Evolutionary conservation across 2,329 filamentous ascomycete genomes (phyloP), one percentile per base, ranked within the genome.

Genomic region (Ophiostoma novo-ulmi): DNA sequence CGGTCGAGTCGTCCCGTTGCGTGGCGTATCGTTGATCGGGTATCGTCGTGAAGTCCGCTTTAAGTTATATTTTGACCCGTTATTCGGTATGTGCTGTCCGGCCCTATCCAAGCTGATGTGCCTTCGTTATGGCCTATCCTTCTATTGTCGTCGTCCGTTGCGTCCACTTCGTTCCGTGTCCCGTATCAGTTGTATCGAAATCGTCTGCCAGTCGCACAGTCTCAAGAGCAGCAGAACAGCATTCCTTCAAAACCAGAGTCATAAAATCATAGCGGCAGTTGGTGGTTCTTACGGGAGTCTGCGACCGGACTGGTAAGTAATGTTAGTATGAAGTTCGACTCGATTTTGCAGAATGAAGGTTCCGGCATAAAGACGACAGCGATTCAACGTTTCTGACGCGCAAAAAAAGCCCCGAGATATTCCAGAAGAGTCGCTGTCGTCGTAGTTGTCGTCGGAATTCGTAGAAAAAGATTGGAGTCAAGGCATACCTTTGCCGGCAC

Each of bases 401-500:
- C 26, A 7, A 65, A n/a, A 64, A 64, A 36, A 13, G 10, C 26
- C 44, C 10, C 6, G 58, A 35, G 26, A 36, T 20, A 7, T 8
- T 20, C 17, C 5, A 13, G 6, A 20, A 13, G 58, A 35, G 26
- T 38, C 35, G 35, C 39, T 26, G 22, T 31, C 65, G 65, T 22
- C 11, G 35, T 22, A 44, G n/a, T 35, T 36, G 36, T 48, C 44
- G n/a, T 44, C 35, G 10, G 20, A 35, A 38, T 13, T 44, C 20
- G 69, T 92, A 90, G 80, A 91, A 91, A 79, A 64, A 20, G 11
- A 91, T 93, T 84, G 93, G 91, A 85, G 91, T 36, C 6, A 31
- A 35, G 48, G 93, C 91, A 96, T 96, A 89, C 97, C 93, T 88
- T 97, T 97, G 87, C 93, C 93, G 86, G 74, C 74, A 74, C 74